A percentile compares a stretch with the other conserved stretches of the same genome.
Evolutionary conservation across 805 yeast genomes (phyloP).

Genomic region (Pichia occidentalis): DNA sequence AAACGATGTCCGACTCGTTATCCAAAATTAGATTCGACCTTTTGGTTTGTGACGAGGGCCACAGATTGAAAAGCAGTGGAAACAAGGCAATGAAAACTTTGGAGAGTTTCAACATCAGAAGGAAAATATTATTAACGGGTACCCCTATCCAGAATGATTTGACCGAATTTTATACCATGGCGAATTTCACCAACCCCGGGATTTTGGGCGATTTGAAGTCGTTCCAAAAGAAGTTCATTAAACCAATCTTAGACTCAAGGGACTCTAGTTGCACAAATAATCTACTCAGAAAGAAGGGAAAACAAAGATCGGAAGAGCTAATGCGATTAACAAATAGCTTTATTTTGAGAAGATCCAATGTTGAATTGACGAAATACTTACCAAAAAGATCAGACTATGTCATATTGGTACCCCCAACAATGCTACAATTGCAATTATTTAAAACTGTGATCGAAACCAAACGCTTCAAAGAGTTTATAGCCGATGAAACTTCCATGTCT

Average conservation of each 20-base stretch:
- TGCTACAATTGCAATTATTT: conserved; percentile 51
- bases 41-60: conserved; percentile 93
- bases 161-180: conserved; percentile 70
- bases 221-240: conserved; percentile 55
- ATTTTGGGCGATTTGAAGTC: conserved; percentile 54
- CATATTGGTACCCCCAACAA: conserved; percentile 72
- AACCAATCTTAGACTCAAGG: conserved; percentile 68
- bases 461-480: conserved; percentile 27
- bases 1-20: conserved; percentile 47
- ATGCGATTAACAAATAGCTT: conserved; percentile 58
- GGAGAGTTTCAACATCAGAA: conserved; percentile 45
- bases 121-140: conserved; percentile 63
- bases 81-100: conserved; percentile 68
- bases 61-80: conserved; percentile 68
- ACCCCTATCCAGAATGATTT: conserved; percentile 79
- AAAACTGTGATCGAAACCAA: conserved; percentile 38
- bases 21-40: conserved; percentile 47
- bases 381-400: conserved; percentile 74
- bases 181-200: conserved; percentile 82
- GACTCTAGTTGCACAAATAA: conserved; percentile 53
- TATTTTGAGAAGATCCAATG: conserved; percentile 66
- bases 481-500: conserved; percentile 17
- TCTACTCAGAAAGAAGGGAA: conserved; percentile 48
- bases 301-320: conserved; percentile 54
- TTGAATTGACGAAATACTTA: conserved; percentile 46